These are phyloP conservation scores for Phytophthora fragariaefolia DNA, from an alignment of 352 stramenopile species.

Conservation along the genomic window DNA sequence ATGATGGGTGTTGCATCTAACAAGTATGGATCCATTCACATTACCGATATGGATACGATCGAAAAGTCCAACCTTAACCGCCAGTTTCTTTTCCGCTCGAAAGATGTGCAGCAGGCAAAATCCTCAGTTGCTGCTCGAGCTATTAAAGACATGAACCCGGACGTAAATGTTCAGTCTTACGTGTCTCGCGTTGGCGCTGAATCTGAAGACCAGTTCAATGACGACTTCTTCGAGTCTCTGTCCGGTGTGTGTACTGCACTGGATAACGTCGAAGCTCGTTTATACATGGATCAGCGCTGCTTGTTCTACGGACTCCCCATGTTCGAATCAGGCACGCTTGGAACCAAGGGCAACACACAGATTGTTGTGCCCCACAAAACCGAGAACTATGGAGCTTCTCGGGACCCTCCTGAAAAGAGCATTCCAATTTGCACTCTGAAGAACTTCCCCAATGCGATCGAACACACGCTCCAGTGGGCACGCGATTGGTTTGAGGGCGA, in stretches of 20 bases:
- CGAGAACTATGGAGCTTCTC: constrained; percentile 98
- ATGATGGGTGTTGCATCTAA: constrained; percentile 97
- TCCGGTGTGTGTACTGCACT: constrained; percentile 97
- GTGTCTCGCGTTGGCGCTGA: constrained; percentile 91
- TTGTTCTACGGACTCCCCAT: constrained; percentile 97
- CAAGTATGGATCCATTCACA: constrained; percentile 88
- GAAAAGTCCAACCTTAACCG: constrained; percentile 99
- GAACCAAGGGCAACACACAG: constrained; percentile 98
- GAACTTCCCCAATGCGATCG: constrained; percentile 99
- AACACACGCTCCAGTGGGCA: constrained; percentile 99
- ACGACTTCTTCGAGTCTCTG: constrained; percentile 97
- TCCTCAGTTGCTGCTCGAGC: constrained; percentile 93
- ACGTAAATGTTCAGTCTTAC: constrained; percentile 92
- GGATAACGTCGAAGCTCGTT: constrained; percentile 98
- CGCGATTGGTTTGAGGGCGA: constrained; percentile 99
- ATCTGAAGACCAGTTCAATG: constrained; percentile 98
- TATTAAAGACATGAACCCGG: constrained; percentile 95
- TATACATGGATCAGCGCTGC: constrained; percentile 98
- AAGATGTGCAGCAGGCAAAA: constrained; percentile 97
- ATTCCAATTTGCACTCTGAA: constrained; percentile 99
- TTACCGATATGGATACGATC: constrained; percentile 99
- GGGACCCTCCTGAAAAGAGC: constrained; percentile 98
- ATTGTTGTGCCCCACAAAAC: constrained; percentile 92
- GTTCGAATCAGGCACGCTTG: constrained; percentile 99
- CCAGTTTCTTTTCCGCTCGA: constrained; percentile 99